A percentile compares a stretch with the other conserved stretches of the same genome.
These are phyloP conservation scores for Golubevia pallescens DNA, from an alignment of 1,284 basidiomycete species.

Conservation along the genomic window DNA sequence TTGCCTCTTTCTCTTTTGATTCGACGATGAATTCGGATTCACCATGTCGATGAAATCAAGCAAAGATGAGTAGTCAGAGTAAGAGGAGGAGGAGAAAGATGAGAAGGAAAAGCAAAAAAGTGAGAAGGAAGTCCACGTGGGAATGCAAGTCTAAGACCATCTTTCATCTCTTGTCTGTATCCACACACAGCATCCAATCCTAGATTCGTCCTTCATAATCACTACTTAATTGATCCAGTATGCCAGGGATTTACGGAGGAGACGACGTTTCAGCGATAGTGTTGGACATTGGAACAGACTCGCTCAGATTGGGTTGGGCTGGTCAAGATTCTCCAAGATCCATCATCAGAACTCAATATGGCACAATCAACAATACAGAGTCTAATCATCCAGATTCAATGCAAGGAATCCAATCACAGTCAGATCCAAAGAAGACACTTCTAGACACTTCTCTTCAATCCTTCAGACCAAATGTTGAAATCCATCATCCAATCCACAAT, in stretches of 20 bases:
- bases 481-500: background rate
- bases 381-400: background rate
- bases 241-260: conserved; percentile 62
- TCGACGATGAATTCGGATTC: background rate
- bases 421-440: background rate
- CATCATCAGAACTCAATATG: conserved; percentile 52
- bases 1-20: background rate
- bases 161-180: no score
- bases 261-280: conserved; percentile 64
- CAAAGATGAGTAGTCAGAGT: no score
- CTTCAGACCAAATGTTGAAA: background rate
- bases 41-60: no score
- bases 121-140: no score
- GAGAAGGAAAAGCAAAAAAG: no score
- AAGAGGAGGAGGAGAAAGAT: no score
- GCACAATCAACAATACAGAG: conserved; percentile 20
- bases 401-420: no score
- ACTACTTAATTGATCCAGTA: conserved; percentile 18
- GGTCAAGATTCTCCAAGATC: conserved; percentile 59
- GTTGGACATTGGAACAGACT: conserved; percentile 51
- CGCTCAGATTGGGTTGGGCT: conserved; percentile 56
- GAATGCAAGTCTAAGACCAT: no score
- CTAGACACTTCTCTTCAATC: background rate
- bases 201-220: no score
- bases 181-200: no score